These are phyloP conservation scores for Dendrostoma leiphaemia DNA, from an alignment of 2,329 filamentous ascomycete species.

Conservation along the genomic window DNA sequence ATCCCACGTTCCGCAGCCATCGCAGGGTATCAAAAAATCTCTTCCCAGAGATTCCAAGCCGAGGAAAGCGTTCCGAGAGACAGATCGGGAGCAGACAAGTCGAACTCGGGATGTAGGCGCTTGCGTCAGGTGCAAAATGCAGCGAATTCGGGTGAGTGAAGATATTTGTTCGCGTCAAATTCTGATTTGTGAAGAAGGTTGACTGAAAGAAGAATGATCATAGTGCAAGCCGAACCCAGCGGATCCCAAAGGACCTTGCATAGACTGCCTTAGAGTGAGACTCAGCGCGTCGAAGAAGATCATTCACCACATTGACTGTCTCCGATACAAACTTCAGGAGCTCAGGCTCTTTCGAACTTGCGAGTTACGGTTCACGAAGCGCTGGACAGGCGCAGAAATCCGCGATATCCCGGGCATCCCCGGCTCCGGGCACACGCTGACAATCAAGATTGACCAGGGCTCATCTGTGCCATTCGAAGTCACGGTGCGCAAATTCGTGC, in stretches of 20 bases:
- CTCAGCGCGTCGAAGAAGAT: constrained; percentile 41
- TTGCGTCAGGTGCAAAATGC: constrained; percentile 44
- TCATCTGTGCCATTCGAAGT: constrained; percentile 31
- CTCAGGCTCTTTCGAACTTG: constrained; percentile 40
- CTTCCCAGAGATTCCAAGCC: neutral
- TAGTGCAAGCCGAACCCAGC: constrained; percentile 34
- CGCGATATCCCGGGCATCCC: constrained; percentile 35
- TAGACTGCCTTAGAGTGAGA: constrained; percentile 37
- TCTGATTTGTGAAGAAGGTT: neutral
- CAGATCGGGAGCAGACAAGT: constrained; percentile 30
- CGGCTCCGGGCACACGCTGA: neutral
- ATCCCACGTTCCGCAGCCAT: neutral
- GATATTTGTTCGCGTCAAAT: neutral
- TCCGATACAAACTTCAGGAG: constrained; percentile 41
- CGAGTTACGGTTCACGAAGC: constrained; percentile 41
- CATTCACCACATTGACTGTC: constrained; percentile 43
- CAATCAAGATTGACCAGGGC: neutral
- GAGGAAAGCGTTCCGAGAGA: constrained; percentile 22
- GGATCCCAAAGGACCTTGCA: constrained; percentile 34
- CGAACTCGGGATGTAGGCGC: constrained; percentile 36
- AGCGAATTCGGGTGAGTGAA: constrained; percentile 40
- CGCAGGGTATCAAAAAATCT: neutral
- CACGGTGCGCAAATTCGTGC: constrained; percentile 40
- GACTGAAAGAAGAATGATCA: constrained; percentile 21
- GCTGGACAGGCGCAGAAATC: constrained; percentile 41